Percentiles rank a stretch among this genome's conserved stretches.
These are phyloP conservation scores for Schwanniomyces etchellsii DNA, from an alignment of 1,139 yeast genomes.

Conservation along the genomic window DNA sequence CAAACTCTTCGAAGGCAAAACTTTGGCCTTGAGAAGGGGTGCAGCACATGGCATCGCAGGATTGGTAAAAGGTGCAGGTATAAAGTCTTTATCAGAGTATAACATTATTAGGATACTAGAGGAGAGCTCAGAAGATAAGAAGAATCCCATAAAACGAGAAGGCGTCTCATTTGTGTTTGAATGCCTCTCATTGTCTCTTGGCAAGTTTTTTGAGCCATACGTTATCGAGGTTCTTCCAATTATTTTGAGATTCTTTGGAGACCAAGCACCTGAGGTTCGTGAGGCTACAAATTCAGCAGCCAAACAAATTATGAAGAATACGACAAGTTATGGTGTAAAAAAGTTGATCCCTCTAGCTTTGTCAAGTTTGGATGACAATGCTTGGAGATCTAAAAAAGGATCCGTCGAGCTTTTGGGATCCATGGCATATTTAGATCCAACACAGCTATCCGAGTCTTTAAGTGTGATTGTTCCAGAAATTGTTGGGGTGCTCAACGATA, in stretches of 20 bases:
- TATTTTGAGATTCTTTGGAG: constrained; percentile 79
- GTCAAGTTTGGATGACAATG: constrained; percentile 76
- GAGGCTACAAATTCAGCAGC: constrained; percentile 87
- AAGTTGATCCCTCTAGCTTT: constrained; percentile 88
- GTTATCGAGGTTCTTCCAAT: constrained; percentile 84
- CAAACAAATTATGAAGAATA: constrained; percentile 78
- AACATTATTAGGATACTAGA: constrained; percentile 71
- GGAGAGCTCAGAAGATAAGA: constrained; percentile 89
- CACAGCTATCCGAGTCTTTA: constrained; percentile 84
- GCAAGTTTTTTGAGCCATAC: constrained; percentile 84
- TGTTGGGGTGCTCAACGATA: constrained; percentile 89
- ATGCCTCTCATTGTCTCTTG: constrained; percentile 71
- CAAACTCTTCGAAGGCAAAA: constrained; percentile 49
- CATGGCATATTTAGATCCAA: constrained; percentile 96
- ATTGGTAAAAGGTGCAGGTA: constrained; percentile 83
- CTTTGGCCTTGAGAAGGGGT: constrained; percentile 68
- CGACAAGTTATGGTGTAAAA: constrained; percentile 90
- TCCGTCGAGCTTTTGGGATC: constrained; percentile 94
- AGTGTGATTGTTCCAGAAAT: constrained; percentile 92
- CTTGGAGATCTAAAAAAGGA: constrained; percentile 97
- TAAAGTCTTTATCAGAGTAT: constrained; percentile 65
- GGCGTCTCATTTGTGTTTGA: constrained; percentile 87
- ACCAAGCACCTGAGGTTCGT: constrained; percentile 77
- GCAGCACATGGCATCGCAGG: constrained; percentile 97
- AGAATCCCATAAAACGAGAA: constrained; percentile 69